Evolutionary conservation across 192 early-diverging fungal species (phyloP), one percentile per base, ranked within the genome.

Genomic region (Coemansia sp.): DNA sequence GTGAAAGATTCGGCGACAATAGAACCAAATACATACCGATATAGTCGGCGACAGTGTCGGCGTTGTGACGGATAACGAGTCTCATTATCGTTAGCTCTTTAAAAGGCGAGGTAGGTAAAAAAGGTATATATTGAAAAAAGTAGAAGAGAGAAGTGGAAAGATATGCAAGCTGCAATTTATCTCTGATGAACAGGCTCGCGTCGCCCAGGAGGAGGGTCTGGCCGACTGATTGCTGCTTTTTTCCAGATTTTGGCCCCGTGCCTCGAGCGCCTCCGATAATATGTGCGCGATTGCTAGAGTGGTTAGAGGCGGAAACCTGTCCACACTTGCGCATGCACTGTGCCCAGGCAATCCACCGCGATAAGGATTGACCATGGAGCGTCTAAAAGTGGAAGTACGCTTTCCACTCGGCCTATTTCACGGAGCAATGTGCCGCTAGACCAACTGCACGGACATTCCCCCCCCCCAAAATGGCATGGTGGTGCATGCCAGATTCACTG

Each of bases 51-150:
- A 91, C 92, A 47, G 87, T 87, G 70, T 89, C 87, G 69, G 87
- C 89, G 64, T 90, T 87, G 79, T 89, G 80, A 65, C 92, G 89
- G 71, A 93, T 89, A 72, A 90, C 88, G 24, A 93, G 87, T 82
- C 92, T 87, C 92, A 93, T 93, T 61, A 61, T 70, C 39, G 22
- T 13, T 29, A 33, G 34, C 44, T 20, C 41, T 27, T 27, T 44
- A 62, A n/a, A 44, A 34, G 1, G 16, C 24, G 20, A n/a, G 13
- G 27, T 11, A n/a, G 52, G 31, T 2, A 29, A 58, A 68, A 49
- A 69, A 52, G 44, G 38, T 46, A 40, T 39, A n/a, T 39, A 27
- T 49, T 11, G 38, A 24, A 52, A 65, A 70, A 39, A 34, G 58
- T 20, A 39, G 20, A 71, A 52, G 49, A 34, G 44, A 49, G 33